Evolutionary conservation across 2,329 filamentous ascomycete species (phyloP), one percentile per base, ranked within the genome.

Genomic region (Aspergillus texensis): DNA sequence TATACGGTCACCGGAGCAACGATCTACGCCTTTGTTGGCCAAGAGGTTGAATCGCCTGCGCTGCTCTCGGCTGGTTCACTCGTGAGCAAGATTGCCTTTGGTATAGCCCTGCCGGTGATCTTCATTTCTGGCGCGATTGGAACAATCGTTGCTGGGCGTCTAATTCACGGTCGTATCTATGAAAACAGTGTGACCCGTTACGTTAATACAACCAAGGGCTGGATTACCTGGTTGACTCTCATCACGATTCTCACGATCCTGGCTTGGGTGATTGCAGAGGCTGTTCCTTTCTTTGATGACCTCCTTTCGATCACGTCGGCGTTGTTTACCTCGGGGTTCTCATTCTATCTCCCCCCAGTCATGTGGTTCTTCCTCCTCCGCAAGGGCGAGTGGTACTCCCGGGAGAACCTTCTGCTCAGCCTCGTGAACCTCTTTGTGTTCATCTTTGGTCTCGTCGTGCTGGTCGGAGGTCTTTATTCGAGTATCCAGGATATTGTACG

Each of bases 251-350:
- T 52, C 16, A 52, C 48, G 3, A 52, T 52, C 11, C 16, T 52
- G 6, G 28, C 48, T 1, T 52, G 48, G 48, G 28, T 52, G 3
- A 52, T 52, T 14, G 48, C 48, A 6, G 48, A 52, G 48, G 48
- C 48, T 4, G n/a, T 52, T 21, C 48, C 48, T 34, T 52, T 52
- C 48, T 52, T 52, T 11, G 48, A 52, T 12, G 48, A 52, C 8
- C 6, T 52, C 2, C 16, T 52, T 3, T 52, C 48, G 12, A 52
- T 52, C 16, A 32, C 28, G 1, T 76, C 75, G 39, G 91, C 91
- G 3, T 84, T 95, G 0, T 94, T 94, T 71, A 91, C 94, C 77
- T 92, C 89, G 70, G 92, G 92, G 45, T 95, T 95, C 82, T 94
- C 94, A 72, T 95, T 94, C 81, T 95, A 85, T 45, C 68, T 88